Base-by-base conservation (phyloP, 176 grass and related monocot genomes). In the Carex littledalei region DNA sequence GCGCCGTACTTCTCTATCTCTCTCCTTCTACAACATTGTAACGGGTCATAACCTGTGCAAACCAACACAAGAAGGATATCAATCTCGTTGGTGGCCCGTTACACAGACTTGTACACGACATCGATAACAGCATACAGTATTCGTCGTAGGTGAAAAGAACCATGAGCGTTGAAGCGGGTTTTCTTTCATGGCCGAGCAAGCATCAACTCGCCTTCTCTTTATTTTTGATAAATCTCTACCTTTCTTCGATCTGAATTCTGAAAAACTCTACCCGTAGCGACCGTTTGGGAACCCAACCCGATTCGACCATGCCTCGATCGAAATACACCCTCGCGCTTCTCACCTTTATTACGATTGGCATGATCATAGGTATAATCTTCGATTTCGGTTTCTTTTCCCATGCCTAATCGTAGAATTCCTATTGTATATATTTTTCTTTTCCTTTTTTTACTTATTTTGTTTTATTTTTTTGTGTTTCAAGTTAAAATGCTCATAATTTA, bases 301-400 rank as follows among this genome's bases (percentile, higher is more conserved):
- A 80, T 80, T 60, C 26, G 39, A 78, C 34, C 67, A 87, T 87
- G 85, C 20, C 41, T 70, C 78, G 64, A 61, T 87, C 77, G 21
- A 70, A 54, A 6, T 87, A 87, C 54, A 60, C 74, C 85, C 85
- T 87, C 14, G 85, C 78, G 63, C 79, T 87, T 45, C 86, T 87
- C 67, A 83, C 80, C 55, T 77, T 87, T 58, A n/a, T 87, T 35
- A 74, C 86, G 32, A 31, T 87, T 34, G 86, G 86, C 31, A 87
- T 87, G 86, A 87, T 87, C 86, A 87, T 87, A 45, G 79, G 86
- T 87, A 63, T 13, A 14, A 67, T 54, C 34, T 83, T 82, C 55
- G 7, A 10, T 24, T 65, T 35, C 17, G 14, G 20, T 53, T 76
- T 31, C 14, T 80, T 52, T 67, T 50, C 17, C 16, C 21, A 56